These are phyloP conservation scores for Arthrobotrys iridis DNA, from an alignment of 2,329 filamentous ascomycete genomes.

Conservation along the genomic window DNA sequence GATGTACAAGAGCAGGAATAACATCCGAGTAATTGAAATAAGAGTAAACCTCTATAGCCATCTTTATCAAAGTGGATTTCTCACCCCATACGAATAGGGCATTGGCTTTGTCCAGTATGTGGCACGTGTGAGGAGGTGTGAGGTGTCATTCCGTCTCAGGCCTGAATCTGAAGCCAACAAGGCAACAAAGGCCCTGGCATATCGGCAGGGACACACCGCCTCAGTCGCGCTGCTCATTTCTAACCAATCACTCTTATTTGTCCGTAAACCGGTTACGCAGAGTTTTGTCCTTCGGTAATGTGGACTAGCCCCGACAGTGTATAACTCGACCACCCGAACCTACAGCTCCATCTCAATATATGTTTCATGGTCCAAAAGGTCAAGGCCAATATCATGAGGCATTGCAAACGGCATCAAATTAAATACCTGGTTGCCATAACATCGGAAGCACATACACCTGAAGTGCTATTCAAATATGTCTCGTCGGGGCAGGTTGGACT, in stretches of 20 bases:
- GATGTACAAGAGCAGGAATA: slow-evolving; percentile 46
- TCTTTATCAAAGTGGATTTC: background rate
- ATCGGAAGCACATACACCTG: slow-evolving; percentile 12
- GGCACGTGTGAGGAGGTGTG: slow-evolving; percentile 27
- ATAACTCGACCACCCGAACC: background rate
- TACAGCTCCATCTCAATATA: background rate
- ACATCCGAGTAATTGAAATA: background rate
- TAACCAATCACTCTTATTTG: background rate
- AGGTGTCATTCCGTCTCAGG: background rate
- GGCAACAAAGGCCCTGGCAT: slow-evolving; percentile 29
- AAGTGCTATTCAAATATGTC: slow-evolving; percentile 24
- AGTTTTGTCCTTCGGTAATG: background rate
- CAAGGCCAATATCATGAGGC: slow-evolving; percentile 17
- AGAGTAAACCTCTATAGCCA: background rate
- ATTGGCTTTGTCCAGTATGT: slow-evolving; percentile 33
- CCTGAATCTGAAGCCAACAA: background rate
- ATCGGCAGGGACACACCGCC: background rate
- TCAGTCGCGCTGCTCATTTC: background rate
- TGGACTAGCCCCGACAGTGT: background rate
- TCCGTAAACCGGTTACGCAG: background rate
- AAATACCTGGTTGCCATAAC: slow-evolving; percentile 36
- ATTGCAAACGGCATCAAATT: background rate
- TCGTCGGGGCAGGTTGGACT: background rate
- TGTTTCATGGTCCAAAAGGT: slow-evolving; percentile 2
- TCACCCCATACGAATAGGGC: background rate